Evolutionary conservation across 257 asterid genomes (phyloP), one percentile per base, ranked within the genome.

Genomic region (Plantago major): DNA sequence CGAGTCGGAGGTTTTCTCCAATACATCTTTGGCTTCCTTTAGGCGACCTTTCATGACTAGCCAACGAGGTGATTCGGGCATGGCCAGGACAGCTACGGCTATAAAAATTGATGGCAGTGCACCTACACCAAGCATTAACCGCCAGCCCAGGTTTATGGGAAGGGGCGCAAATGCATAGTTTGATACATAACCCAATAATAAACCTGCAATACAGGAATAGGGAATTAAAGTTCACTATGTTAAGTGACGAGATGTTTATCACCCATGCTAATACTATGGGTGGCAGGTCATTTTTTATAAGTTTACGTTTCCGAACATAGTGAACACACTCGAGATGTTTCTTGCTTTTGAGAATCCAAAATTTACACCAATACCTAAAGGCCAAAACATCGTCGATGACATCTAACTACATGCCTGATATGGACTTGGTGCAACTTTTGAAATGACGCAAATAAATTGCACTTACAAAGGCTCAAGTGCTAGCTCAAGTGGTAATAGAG

Each of bases 41-140:
- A 76, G 63, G 9, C 78, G 75, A 42, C 81, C 81, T 46, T 72
- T 71, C 71, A 76, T 15, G 55, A 76, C 75, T 10, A 76, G 74
- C 81, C 81, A 76, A 3, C 78, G 72, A 5, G 81, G 78, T 6
- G 81, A 72, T 50, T 72, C 78, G 30, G 82, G 78, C 78, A 76
- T 76, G 46, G 64, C 71, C 15, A 71, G 42, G 0, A 72, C 78
- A 9, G 71, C 78, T 5, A 63, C 0, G 62, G 62, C 76, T 3
- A 73, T 65, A 46, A 76, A 48, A 58, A 76, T 13, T 0, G 78
- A 55, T 0, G 82, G 78, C 12, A 73, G 0, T 22, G 76, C 79
- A 33, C 69, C 82, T 9, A 69, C 28, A 10, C 79, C 82, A 5
- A 77, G 76, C 82, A 77, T 77, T 6, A 77, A 38, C 11, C 79